These are phyloP conservation scores for Myxozyma neglecta DNA, from an alignment of 805 yeast genomes.

Conservation along the genomic window DNA sequence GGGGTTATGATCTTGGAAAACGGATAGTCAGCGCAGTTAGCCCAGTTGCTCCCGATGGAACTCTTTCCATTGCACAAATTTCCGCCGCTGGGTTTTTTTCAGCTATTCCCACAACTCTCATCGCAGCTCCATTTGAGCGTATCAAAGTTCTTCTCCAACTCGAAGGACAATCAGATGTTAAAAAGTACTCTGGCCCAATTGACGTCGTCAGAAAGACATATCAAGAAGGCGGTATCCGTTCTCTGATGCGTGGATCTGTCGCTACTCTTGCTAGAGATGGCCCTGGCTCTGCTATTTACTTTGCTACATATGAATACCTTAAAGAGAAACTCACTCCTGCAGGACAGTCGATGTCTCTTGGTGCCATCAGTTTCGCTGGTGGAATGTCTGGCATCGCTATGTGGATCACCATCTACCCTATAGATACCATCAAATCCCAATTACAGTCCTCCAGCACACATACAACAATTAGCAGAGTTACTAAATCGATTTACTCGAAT, in stretches of 20 bases:
- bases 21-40: conserved; percentile 55
- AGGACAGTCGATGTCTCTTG: conserved; percentile 57
- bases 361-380: conserved; percentile 84
- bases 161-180: conserved; percentile 49
- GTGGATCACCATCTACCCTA: conserved; percentile 96
- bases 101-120: conserved; percentile 91
- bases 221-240: conserved; percentile 74
- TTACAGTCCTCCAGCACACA: conserved; percentile 64
- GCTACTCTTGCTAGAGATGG: conserved; percentile 97
- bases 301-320: conserved; percentile 86
- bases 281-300: conserved; percentile 93
- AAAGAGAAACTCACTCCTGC: conserved; percentile 59
- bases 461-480: conserved; percentile 61
- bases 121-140: conserved; percentile 97
- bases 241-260: conserved; percentile 84
- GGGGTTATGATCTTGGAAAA: conserved; percentile 97
- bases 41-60: conserved; percentile 39
- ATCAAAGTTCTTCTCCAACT: conserved; percentile 91
- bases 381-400: conserved; percentile 94
- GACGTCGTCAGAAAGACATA: conserved; percentile 68
- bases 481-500: conserved; percentile 64
- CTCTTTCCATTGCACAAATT: conserved; percentile 65
- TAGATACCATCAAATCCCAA: conserved; percentile 87
- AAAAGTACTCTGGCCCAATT: conserved; percentile 50
- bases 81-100: conserved; percentile 92